Percentiles rank a stretch among this genome's conserved stretches.
These are phyloP conservation scores for Scenedesmus sp. DNA, from an alignment of 163 green algal genomes.

Conservation along the genomic window DNA sequence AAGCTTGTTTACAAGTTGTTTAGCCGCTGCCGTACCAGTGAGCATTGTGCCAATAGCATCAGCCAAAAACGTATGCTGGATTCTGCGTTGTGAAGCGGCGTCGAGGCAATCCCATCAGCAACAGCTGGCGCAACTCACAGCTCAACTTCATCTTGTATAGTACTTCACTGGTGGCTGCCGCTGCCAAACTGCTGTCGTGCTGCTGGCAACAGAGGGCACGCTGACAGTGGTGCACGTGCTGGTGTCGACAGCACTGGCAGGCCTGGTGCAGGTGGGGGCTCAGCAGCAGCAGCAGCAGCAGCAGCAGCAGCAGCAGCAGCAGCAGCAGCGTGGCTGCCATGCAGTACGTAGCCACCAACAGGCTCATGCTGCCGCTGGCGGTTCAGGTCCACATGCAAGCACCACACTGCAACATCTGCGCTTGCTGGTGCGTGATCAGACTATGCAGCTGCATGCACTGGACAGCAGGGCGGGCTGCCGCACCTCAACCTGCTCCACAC, in stretches of 20 bases:
- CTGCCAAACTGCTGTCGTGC: not conserved
- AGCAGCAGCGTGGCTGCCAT: not conserved
- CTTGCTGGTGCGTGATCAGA: not conserved
- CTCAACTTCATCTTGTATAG: too few species aligned
- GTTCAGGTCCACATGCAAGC: not conserved
- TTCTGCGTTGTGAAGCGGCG: too few species aligned
- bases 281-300: conserved; percentile 18
- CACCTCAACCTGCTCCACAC: not conserved
- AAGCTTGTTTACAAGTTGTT: too few species aligned
- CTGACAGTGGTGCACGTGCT: conserved; percentile 82
- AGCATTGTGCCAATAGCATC: too few species aligned
- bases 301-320: conserved; percentile 2
- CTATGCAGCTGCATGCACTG: not conserved
- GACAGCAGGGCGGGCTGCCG: not conserved
- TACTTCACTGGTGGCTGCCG: not conserved
- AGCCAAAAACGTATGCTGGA: too few species aligned
- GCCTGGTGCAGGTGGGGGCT: conserved; percentile 64
- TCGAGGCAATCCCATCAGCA: too few species aligned
- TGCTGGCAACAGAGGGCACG: conserved; percentile 57
- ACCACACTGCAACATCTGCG: not conserved
- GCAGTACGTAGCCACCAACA: not conserved
- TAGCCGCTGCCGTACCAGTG: too few species aligned
- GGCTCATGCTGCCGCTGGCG: not conserved
- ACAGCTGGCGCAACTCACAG: too few species aligned
- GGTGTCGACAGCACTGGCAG: conserved; percentile 73